Evolutionary conservation across 75 land plant species (phyloP).

Genomic region (Cryptomeria japonica): DNA sequence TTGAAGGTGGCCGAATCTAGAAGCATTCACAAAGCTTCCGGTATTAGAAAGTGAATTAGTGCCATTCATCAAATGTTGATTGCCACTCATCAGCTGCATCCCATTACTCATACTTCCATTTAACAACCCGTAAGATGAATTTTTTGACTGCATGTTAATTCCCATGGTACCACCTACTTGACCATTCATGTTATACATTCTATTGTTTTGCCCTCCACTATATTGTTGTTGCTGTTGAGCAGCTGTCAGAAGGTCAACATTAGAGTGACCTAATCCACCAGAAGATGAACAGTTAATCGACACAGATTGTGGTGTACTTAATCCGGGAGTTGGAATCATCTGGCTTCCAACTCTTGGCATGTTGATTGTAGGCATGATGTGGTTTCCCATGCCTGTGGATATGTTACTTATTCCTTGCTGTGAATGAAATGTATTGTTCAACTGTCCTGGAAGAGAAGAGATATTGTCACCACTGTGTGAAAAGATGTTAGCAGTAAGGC

Average conservation of each 20-base stretch:
- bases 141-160: constrained; percentile 53
- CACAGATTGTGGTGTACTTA: constrained; percentile 43
- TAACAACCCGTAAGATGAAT: constrained; percentile 40
- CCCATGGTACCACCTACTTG: constrained; percentile 56
- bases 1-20: constrained; percentile 41
- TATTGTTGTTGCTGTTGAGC: constrained; percentile 60
- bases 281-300: constrained; percentile 36
- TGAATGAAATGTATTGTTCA: constrained; percentile 44
- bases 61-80: constrained; percentile 62
- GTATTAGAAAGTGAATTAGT: constrained; percentile 31
- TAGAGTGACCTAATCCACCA: constrained; percentile 49
- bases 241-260: constrained; percentile 32
- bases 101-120: constrained; percentile 61
- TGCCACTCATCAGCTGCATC: constrained; percentile 38
- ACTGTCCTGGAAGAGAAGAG: constrained; percentile 25
- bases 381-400: constrained; percentile 31
- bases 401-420: constrained; percentile 46
- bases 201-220: constrained; percentile 46
- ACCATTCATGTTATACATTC: constrained; percentile 53
- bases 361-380: constrained; percentile 51
- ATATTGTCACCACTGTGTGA: constrained; percentile 2
- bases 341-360: constrained; percentile 30
- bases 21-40: constrained; percentile 35
- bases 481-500: constrained; percentile 17
- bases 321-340: constrained; percentile 90